These are phyloP conservation scores for Salvia rosmarinus DNA, from an alignment of 257 asterid species.

Conservation along the genomic window DNA sequence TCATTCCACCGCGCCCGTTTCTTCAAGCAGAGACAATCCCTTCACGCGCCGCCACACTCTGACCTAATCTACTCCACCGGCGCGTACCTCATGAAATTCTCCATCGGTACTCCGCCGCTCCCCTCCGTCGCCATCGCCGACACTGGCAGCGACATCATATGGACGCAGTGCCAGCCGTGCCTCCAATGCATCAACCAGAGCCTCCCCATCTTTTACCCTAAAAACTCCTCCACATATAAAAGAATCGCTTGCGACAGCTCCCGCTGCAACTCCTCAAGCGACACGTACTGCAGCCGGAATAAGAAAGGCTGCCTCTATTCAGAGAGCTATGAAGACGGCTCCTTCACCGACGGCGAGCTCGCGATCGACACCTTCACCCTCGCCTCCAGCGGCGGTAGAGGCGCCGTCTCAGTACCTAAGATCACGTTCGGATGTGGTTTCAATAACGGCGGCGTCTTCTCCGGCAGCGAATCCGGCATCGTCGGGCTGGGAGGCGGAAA, in stretches of 20 bases:
- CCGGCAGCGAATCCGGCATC: constrained; percentile 36
- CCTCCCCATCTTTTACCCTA: constrained; percentile 34
- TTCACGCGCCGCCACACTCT: no score
- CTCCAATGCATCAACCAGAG: constrained; percentile 32
- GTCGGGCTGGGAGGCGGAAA: constrained; percentile 50
- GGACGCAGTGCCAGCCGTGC: constrained; percentile 57
- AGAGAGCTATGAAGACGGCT: constrained; percentile 21
- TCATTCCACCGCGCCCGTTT: constrained; percentile 31
- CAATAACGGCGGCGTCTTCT: constrained; percentile 20
- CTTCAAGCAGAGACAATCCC: no score
- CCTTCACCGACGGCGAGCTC: constrained; percentile 29
- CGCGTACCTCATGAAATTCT: constrained; percentile 40
- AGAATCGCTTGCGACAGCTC: no score
- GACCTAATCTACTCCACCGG: not conserved
- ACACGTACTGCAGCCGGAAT: constrained; percentile 9
- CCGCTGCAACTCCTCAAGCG: constrained; percentile 15
- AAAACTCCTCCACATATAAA: constrained; percentile 29
- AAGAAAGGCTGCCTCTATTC: constrained; percentile 26
- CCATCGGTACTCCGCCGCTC: constrained; percentile 44
- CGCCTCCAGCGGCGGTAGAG: no score
- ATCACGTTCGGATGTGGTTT: constrained; percentile 47
- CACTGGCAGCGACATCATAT: constrained; percentile 44
- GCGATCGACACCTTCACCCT: constrained; percentile 40
- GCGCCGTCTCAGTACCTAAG: no score
- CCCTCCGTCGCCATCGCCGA: constrained; percentile 36